These are phyloP conservation scores for Cochlearia excelsa DNA, from an alignment of 345 rosid genomes.

Conservation along the genomic window DNA sequence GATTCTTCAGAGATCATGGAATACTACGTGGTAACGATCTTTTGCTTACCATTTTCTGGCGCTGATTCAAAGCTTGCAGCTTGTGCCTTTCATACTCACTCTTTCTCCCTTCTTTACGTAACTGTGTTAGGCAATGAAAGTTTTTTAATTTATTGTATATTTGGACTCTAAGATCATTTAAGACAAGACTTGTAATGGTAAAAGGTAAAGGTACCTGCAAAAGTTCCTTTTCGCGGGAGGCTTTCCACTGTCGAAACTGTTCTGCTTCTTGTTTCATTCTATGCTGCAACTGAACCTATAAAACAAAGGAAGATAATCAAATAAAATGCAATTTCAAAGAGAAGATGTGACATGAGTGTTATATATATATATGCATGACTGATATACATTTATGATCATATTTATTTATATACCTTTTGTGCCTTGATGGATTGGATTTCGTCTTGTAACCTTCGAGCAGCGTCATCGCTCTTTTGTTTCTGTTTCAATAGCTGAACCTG, in stretches of 20 bases:
- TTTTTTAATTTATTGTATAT: background rate
- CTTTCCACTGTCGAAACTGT: conserved; percentile 98
- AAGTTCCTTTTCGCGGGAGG: conserved; percentile 90
- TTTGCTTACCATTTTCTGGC: conserved; percentile 81
- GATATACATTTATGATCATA: background rate
- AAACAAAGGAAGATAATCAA: conserved; percentile 17
- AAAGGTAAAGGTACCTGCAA: conserved; percentile 56
- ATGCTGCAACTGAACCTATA: conserved; percentile 92
- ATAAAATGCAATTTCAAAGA: conserved; percentile 18
- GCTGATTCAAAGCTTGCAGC: conserved; percentile 91
- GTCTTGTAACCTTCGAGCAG: conserved; percentile 81
- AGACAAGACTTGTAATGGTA: conserved; percentile 2
- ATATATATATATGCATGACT: background rate
- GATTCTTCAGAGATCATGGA: conserved; percentile 4
- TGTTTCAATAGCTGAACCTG: conserved; percentile 94
- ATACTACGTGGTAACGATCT: conserved; percentile 11
- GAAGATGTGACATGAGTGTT: background rate
- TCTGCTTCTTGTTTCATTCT: conserved; percentile 98
- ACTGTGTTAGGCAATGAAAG: conserved; percentile 43
- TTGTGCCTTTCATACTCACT: conserved; percentile 98
- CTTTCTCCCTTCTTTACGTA: conserved; percentile 92
- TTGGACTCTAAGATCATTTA: conserved; percentile 13
- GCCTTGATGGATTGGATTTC: conserved; percentile 96
- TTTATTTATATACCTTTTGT: conserved; percentile 58
- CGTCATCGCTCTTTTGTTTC: conserved; percentile 95